Conservation (phyloP, 116 monocot species). For the Cymodocea nodosa region DNA sequence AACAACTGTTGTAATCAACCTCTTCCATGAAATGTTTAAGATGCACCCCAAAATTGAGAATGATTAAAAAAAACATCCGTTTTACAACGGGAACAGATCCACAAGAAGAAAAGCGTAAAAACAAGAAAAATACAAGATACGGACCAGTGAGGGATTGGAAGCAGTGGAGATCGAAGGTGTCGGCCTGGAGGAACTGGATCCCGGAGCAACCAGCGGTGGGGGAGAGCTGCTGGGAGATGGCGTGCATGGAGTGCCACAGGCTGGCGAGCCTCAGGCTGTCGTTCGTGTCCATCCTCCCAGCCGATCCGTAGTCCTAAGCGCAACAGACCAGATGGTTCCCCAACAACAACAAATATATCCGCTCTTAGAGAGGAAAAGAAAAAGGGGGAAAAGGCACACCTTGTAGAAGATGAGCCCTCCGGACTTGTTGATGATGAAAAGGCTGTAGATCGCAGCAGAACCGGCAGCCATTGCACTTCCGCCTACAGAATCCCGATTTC, state of each 20-base stretch:
- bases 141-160: constrained; percentile 92
- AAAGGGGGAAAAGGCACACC: constrained; percentile 13
- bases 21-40: background rate
- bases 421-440: constrained; percentile 98
- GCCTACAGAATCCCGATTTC: no score
- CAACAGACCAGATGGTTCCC: background rate
- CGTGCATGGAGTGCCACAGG: constrained; percentile 98
- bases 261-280: constrained; percentile 85
- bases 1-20: no score
- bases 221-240: constrained; percentile 82
- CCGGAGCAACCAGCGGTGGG: constrained; percentile 64
- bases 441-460: constrained; percentile 62
- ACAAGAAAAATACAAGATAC: background rate
- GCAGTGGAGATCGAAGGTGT: constrained; percentile 92
- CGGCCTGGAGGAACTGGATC: constrained; percentile 75
- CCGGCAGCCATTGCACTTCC: background rate
- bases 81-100: no score
- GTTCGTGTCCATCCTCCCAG: constrained; percentile 92
- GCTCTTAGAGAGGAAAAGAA: background rate
- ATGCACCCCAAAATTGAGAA: background rate
- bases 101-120: background rate
- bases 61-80: background rate
- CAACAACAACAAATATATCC: background rate
- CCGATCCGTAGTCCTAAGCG: constrained; percentile 68
- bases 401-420: constrained; percentile 98